A percentile compares a stretch with the other conserved stretches of the same genome.
Conservation (phyloP, 1,284 basidiomycete genomes). For the Meripilus lineatus region DNA sequence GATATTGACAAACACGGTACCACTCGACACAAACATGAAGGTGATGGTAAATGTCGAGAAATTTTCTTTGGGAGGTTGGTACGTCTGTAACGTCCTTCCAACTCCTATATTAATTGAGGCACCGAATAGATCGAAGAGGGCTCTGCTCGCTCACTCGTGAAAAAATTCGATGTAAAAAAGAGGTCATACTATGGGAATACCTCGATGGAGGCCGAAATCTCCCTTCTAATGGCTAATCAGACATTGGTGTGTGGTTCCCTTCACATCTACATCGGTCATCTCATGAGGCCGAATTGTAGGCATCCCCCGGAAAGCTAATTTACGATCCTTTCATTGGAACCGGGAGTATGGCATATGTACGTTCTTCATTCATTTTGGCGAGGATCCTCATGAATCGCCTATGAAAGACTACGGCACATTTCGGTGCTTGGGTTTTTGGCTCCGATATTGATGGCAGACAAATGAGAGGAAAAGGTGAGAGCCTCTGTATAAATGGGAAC, state of each 20-base stretch:
- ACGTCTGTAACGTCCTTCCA: slow-evolving; percentile 32
- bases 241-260: slow-evolving; percentile 55
- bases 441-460: slow-evolving; percentile 98
- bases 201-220: slow-evolving; percentile 96
- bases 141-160: slow-evolving; percentile 63
- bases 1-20: slow-evolving; percentile 45
- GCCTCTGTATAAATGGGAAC: neutral
- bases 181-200: slow-evolving; percentile 93
- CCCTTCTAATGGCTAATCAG: slow-evolving; percentile 94
- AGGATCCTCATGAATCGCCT: slow-evolving; percentile 1
- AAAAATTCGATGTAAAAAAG: slow-evolving; percentile 84
- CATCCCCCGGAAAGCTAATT: slow-evolving; percentile 82
- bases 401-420: slow-evolving; percentile 72
- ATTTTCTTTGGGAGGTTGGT: slow-evolving; percentile 86
- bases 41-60: slow-evolving; percentile 63
- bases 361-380: slow-evolving; percentile 18
- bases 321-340: slow-evolving; percentile 98
- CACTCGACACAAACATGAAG: slow-evolving; percentile 46
- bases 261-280: too few species aligned
- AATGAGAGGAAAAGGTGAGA: slow-evolving; percentile 84
- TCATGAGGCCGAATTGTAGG: slow-evolving; percentile 38
- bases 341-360: slow-evolving; percentile 90
- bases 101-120: slow-evolving; percentile 1
- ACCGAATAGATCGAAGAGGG: slow-evolving; percentile 61
- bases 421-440: slow-evolving; percentile 85